These are phyloP conservation scores for Lolium multiflorum DNA, from an alignment of 176 grass and related monocot genomes.

Conservation along the genomic window DNA sequence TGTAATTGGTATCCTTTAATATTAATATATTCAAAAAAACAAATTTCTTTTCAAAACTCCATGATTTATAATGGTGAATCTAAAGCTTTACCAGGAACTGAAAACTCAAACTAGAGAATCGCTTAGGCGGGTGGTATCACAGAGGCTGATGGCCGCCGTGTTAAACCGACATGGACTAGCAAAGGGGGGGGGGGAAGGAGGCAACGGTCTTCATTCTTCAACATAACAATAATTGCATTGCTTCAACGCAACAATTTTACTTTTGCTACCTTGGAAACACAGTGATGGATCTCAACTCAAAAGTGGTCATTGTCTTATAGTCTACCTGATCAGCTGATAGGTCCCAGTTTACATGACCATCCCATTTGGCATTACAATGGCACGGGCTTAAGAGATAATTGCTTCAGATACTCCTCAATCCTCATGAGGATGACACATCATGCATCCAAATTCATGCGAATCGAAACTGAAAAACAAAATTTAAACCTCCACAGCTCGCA, in stretches of 20 bases:
- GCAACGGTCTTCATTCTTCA: neutral
- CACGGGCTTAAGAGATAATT: neutral
- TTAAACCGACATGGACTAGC: conserved; percentile 15
- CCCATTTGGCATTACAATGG: neutral
- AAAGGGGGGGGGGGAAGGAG: too few species aligned
- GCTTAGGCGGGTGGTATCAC: neutral
- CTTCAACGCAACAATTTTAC: neutral
- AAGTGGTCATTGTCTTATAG: neutral
- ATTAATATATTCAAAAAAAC: too few species aligned
- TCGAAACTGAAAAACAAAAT: too few species aligned
- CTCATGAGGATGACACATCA: neutral
- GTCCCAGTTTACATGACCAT: neutral
- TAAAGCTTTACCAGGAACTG: neutral
- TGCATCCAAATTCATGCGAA: too few species aligned
- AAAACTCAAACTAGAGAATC: neutral
- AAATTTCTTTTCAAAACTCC: neutral
- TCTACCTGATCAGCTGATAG: neutral
- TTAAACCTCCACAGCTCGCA: too few species aligned
- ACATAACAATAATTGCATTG: neutral
- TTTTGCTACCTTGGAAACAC: neutral
- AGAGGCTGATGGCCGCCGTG: neutral
- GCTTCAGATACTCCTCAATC: neutral
- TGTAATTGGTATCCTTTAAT: too few species aligned
- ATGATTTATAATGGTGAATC: neutral
- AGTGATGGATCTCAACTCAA: neutral